Conservation (phyloP, 2,329 filamentous ascomycete species). For the Colletotrichum acutatum region DNA sequence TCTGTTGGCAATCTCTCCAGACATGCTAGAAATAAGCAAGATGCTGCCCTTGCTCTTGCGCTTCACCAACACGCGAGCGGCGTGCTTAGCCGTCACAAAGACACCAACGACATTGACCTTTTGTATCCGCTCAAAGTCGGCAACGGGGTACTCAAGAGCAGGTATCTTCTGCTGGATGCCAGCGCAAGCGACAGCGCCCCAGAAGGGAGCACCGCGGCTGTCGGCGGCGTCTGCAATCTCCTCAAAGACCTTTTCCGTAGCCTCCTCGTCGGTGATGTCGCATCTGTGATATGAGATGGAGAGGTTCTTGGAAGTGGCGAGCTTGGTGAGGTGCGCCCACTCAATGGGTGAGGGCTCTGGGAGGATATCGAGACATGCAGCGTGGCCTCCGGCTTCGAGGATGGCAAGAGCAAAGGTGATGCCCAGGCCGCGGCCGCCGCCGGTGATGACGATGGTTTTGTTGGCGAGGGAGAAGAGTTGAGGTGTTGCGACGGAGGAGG, state of each 20-base stretch:
- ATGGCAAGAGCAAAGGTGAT: conserved; percentile 60
- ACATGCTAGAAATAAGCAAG: conserved; percentile 62
- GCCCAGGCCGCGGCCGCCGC: conserved; percentile 61
- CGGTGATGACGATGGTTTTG: conserved; percentile 60
- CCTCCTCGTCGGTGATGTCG: conserved; percentile 58
- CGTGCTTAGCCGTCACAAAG: conserved; percentile 76
- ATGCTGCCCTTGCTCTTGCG: conserved; percentile 56
- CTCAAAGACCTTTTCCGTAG: conserved; percentile 48
- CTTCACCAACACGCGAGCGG: conserved; percentile 67
- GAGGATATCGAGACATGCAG: conserved; percentile 59
- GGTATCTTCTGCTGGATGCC: conserved; percentile 60
- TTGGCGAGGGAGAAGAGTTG: conserved; percentile 57
- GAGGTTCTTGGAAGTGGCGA: conserved; percentile 48
- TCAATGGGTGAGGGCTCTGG: conserved; percentile 48
- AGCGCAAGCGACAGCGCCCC: conserved; percentile 56
- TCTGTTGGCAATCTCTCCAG: conserved; percentile 60
- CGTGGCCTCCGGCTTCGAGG: conserved; percentile 60
- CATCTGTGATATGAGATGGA: conserved; percentile 54
- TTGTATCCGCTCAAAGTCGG: conserved; percentile 76
- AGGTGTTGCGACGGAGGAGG: conserved; percentile 40
- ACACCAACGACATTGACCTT: conserved; percentile 77
- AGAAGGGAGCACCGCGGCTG: conserved; percentile 45
- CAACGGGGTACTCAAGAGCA: conserved; percentile 57
- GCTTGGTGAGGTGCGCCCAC: conserved; percentile 55
- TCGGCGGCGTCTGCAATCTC: conserved; percentile 49